A percentile compares a stretch with the other conserved stretches of the same genome.
phyloP scores from a whole-genome alignment of 192 early-diverging fungal species.

The Linnemannia hyalina region DNA sequence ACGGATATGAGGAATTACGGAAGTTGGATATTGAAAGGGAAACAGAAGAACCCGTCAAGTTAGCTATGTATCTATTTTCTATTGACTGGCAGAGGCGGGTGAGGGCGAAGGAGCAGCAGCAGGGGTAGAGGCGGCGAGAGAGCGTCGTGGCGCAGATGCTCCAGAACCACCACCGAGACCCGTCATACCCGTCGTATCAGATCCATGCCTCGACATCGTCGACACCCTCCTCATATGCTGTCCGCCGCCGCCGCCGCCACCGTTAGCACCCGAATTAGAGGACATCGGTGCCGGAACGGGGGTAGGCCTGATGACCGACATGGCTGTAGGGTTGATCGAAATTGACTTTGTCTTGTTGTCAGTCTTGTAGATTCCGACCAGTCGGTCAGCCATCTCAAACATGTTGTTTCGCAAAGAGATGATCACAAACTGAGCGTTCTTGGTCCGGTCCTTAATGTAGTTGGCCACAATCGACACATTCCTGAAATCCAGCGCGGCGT shows the following conservation, averaged over 20 bases:
- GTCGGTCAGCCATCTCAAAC: constrained; percentile 99
- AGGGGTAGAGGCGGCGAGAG: neutral
- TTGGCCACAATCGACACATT: constrained; percentile 99
- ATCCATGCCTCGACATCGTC: constrained; percentile 32
- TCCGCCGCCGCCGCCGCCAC: neutral
- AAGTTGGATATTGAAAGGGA: neutral
- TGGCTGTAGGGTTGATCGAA: constrained; percentile 36
- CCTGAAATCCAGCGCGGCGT: constrained; percentile 98
- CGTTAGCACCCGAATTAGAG: neutral
- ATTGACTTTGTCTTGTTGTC: constrained; percentile 70
- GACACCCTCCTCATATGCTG: constrained; percentile 12
- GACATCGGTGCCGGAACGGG: constrained; percentile 11
- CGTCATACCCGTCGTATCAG: neutral
- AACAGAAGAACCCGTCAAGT: neutral
- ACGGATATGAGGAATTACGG: neutral
- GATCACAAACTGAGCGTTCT: constrained; percentile 98
- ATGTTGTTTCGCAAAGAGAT: constrained; percentile 99
- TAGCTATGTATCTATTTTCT: neutral
- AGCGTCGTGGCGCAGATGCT: constrained; percentile 14
- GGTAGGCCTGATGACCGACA: constrained; percentile 36
- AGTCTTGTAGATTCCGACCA: constrained; percentile 99
- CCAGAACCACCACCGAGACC: neutral
- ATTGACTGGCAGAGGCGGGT: constrained; percentile 3
- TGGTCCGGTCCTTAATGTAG: constrained; percentile 97
- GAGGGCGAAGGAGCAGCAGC: neutral